These are phyloP conservation scores for Oryza brachyantha DNA, from an alignment of 176 grass and related monocot species.

Conservation along the genomic window DNA sequence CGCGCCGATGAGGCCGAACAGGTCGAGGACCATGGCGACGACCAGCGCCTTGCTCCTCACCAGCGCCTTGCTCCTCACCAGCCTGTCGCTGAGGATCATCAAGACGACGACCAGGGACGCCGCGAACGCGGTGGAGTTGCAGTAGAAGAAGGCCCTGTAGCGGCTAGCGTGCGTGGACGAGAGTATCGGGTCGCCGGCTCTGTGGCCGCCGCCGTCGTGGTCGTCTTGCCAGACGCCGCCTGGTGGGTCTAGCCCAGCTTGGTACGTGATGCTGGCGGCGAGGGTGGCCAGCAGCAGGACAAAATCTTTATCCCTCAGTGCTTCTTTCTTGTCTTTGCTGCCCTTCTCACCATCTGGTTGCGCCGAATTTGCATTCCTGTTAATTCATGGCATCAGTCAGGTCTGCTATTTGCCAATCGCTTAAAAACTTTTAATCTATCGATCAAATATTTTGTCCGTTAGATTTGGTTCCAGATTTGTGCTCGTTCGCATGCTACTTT, in stretches of 20 bases:
- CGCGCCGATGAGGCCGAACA: constrained; percentile 43
- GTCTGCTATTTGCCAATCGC: too few species aligned
- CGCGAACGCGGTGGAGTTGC: constrained; percentile 45
- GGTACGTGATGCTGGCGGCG: constrained; percentile 42
- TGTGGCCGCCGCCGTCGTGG: constrained; percentile 10
- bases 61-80: background rate
- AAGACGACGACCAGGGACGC: constrained; percentile 40
- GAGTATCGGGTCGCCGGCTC: constrained; percentile 22
- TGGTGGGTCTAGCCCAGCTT: constrained; percentile 35
- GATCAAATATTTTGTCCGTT: too few species aligned
- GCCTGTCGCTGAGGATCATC: background rate
- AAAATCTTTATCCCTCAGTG: background rate
- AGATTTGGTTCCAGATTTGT: too few species aligned
- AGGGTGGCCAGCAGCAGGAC: constrained; percentile 44
- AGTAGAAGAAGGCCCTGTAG: constrained; percentile 45
- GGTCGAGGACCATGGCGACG: constrained; percentile 26
- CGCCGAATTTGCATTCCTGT: too few species aligned
- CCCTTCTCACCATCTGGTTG: too few species aligned
- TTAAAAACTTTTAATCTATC: too few species aligned
- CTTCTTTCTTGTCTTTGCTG: too few species aligned
- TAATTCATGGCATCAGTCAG: too few species aligned
- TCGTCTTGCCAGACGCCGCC: constrained; percentile 34
- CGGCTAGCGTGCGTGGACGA: background rate
- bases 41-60: background rate
- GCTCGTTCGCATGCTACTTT: too few species aligned